phyloP scores from a whole-genome alignment of 73 alveolate species.

The Blepharisma japonicum region DNA sequence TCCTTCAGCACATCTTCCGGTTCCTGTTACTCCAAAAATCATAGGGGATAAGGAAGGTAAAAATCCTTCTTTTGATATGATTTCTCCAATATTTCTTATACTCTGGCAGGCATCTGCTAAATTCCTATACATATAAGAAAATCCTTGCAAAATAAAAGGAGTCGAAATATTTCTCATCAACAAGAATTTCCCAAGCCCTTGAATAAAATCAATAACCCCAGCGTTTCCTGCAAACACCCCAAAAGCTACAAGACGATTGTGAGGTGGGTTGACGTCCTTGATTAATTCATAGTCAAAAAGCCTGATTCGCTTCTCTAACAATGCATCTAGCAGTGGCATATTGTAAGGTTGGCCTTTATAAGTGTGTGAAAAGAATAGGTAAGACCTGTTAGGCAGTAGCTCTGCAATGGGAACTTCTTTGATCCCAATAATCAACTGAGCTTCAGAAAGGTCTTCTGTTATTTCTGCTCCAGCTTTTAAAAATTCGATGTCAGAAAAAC shows the following conservation, averaged over 20 bases:
- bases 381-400: constrained; percentile 60
- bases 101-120: constrained; percentile 49
- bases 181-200: constrained; percentile 76
- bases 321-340: constrained; percentile 71
- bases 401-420: constrained; percentile 74
- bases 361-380: constrained; percentile 78
- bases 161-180: constrained; percentile 55
- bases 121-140: constrained; percentile 68
- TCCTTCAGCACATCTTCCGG: constrained; percentile 84
- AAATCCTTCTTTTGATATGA: constrained; percentile 55
- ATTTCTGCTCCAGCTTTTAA: constrained; percentile 71
- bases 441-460: constrained; percentile 61
- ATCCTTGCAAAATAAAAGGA: constrained; percentile 66
- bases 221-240: constrained; percentile 87
- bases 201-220: constrained; percentile 72
- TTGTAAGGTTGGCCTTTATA: constrained; percentile 72
- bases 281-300: constrained; percentile 79
- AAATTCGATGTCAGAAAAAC: constrained; percentile 69
- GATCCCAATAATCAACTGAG: constrained; percentile 72
- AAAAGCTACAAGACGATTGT: constrained; percentile 67
- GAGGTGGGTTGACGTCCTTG: constrained; percentile 36
- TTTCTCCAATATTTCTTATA: constrained; percentile 49
- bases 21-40: constrained; percentile 72
- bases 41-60: constrained; percentile 61
- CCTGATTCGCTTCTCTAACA: constrained; percentile 67